Evolutionary conservation across 2,329 filamentous ascomycete species (phyloP), one percentile per base, ranked within the genome.

Genomic region (Diplodia sapinea): DNA sequence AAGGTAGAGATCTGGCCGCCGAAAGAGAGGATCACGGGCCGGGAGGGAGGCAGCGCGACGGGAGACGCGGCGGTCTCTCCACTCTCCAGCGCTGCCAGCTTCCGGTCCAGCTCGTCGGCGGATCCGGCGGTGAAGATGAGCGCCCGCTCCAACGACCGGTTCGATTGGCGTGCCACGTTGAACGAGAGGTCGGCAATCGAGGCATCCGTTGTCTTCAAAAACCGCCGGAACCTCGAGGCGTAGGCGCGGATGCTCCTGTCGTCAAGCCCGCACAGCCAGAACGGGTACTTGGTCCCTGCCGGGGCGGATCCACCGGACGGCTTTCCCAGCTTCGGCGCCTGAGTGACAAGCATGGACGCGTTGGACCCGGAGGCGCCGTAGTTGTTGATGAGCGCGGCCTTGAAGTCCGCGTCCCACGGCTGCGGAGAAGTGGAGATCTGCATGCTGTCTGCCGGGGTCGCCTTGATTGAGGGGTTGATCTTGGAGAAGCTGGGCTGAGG

Each of bases 401-500:
- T 68, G 38, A 51, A 59, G 0, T 49, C 12, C 1, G 57, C 57
- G 15, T 70, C 20, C 72, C 73, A 75, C 3, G 57, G 38, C 55
- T 54, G 40, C 11, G 64, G 9, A 0, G 17, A 11, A 1, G 29
- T 69, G 0, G 70, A 13, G 0, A 76, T 68, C 11, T 68, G 40
- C 31, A 76, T 73, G 0, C 40, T 43, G 49, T 71, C 71, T 1
- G 5, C 26, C 17, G 38, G 20, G 2, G 43, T 17, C 4, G 71
- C 36, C 23, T 26, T 26, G 1, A 43, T 11, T 15, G 74, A 71
- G 1, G 69, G 72, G 49, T 74, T 76, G 43, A 72, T 3, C 0
- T 3, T 26, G 0, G 40, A 40, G 66, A 66, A 64, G 55, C 68
- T 73, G 3, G 74, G 72, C 55, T 92, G 89, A 0, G 87, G 88